phyloP scores from a whole-genome alignment of 495 filamentous ascomycete species.

The Podospora pseudoanserina region DNA sequence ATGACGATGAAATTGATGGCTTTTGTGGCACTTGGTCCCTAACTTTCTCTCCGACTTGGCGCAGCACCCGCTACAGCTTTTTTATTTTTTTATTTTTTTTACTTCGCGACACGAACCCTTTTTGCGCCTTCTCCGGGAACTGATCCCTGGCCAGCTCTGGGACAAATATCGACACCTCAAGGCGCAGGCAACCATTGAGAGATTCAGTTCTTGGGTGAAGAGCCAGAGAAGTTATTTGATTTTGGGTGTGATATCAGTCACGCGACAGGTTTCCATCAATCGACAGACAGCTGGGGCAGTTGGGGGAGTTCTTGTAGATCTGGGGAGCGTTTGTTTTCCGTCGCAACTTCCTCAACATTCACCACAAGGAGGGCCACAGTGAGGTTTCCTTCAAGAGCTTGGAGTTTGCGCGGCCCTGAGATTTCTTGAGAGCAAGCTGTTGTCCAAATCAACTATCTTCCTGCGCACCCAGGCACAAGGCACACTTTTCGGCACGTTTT shows the following conservation, averaged over 20 bases:
- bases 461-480: neutral
- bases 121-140: neutral
- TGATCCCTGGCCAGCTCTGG: neutral
- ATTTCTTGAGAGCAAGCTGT: neutral
- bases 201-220: neutral
- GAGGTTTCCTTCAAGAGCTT: neutral
- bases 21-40: slow-evolving; percentile 2
- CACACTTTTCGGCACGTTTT: neutral
- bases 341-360: neutral
- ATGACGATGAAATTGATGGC: slow-evolving; percentile 15
- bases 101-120: neutral
- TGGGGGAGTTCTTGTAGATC: neutral
- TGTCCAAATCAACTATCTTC: neutral
- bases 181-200: neutral
- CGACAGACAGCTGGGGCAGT: neutral
- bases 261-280: neutral
- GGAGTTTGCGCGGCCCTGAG: neutral
- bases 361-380: neutral
- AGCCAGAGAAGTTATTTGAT: neutral
- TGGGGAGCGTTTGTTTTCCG: neutral
- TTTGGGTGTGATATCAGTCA: neutral
- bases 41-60: slow-evolving; percentile 10
- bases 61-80: slow-evolving; percentile 5
- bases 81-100: neutral
- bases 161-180: neutral